Conservation (phyloP, 192 early-diverging fungal genomes). For the Coemansia sp. region DNA sequence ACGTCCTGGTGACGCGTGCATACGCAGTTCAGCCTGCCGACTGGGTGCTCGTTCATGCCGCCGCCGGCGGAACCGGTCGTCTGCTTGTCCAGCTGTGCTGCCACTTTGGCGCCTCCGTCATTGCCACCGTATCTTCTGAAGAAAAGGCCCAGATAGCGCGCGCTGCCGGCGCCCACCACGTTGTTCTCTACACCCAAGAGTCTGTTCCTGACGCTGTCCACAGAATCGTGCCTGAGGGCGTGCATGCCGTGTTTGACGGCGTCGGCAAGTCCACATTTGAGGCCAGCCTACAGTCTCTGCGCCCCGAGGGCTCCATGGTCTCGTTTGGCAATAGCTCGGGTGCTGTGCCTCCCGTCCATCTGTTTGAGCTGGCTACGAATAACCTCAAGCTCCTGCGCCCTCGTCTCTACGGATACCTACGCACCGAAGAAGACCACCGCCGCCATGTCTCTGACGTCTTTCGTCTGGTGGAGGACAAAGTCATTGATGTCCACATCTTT, state of each 20-base stretch:
- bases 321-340: conserved; percentile 91
- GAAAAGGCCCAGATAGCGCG: conserved; percentile 67
- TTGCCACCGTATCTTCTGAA: conserved; percentile 73
- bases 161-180: conserved; percentile 64
- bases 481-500: conserved; percentile 67
- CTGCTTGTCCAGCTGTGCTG: conserved; percentile 76
- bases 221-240: conserved; percentile 70
- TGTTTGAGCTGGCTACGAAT: conserved; percentile 62
- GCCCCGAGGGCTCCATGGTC: conserved; percentile 67
- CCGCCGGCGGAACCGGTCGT: conserved; percentile 85
- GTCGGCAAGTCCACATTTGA: conserved; percentile 90
- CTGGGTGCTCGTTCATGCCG: conserved; percentile 83
- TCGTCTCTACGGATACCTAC: conserved; percentile 67
- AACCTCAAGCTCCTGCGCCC: conserved; percentile 75
- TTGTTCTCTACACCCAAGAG: conserved; percentile 71
- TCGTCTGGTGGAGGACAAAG: conserved; percentile 54
- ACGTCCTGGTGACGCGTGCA: conserved; percentile 64
- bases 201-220: conserved; percentile 64
- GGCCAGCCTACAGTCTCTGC: conserved; percentile 60
- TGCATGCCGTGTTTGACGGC: conserved; percentile 82
- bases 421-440: conserved; percentile 64
- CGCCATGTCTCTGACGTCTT: conserved; percentile 49
- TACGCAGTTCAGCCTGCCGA: conserved; percentile 71
- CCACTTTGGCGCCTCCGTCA: conserved; percentile 77
- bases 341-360: conserved; percentile 62